Evolutionary conservation across 2,329 filamentous ascomycete genomes (phyloP).

Genomic region (Cladosporium sp.): DNA sequence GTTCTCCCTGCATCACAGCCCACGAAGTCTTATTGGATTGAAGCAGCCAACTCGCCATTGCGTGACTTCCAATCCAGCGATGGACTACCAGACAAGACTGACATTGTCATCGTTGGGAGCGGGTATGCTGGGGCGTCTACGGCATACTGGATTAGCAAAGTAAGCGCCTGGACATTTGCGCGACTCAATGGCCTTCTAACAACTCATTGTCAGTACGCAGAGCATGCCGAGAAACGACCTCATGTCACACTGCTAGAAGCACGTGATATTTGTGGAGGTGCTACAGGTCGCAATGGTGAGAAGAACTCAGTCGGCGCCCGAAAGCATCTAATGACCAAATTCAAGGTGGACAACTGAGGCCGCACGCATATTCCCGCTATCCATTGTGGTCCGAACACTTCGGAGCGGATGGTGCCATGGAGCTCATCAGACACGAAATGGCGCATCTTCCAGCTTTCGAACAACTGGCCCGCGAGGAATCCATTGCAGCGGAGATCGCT

Average conservation of each 20-base stretch:
- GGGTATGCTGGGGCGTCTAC: slow-evolving; percentile 25
- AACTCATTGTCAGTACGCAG: not conserved
- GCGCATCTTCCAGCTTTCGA: slow-evolving; percentile 26
- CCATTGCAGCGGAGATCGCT: slow-evolving; percentile 28
- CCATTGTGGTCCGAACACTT: slow-evolving; percentile 26
- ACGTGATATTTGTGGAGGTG: slow-evolving; percentile 25
- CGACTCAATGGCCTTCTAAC: not conserved
- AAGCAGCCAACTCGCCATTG: slow-evolving; percentile 21
- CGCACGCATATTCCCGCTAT: slow-evolving; percentile 31
- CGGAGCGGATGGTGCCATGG: slow-evolving; percentile 27
- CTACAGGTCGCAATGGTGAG: slow-evolving; percentile 26
- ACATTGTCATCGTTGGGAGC: slow-evolving; percentile 25
- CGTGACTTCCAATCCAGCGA: slow-evolving; percentile 18
- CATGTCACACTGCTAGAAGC: slow-evolving; percentile 24
- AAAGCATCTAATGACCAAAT: not conserved
- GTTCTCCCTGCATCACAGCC: slow-evolving; percentile 18
- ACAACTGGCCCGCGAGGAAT: slow-evolving; percentile 18
- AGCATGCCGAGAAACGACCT: not conserved
- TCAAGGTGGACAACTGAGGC: slow-evolving; percentile 24
- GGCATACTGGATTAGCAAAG: slow-evolving; percentile 30
- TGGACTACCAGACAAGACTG: slow-evolving; percentile 11
- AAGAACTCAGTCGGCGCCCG: too few relatives aligned
- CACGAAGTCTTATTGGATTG: slow-evolving; percentile 25
- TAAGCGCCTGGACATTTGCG: not conserved
- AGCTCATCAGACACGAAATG: slow-evolving; percentile 22